Evolutionary conservation across 2,329 filamentous ascomycete species (phyloP).

Genomic region (Erysiphe pulchra): DNA sequence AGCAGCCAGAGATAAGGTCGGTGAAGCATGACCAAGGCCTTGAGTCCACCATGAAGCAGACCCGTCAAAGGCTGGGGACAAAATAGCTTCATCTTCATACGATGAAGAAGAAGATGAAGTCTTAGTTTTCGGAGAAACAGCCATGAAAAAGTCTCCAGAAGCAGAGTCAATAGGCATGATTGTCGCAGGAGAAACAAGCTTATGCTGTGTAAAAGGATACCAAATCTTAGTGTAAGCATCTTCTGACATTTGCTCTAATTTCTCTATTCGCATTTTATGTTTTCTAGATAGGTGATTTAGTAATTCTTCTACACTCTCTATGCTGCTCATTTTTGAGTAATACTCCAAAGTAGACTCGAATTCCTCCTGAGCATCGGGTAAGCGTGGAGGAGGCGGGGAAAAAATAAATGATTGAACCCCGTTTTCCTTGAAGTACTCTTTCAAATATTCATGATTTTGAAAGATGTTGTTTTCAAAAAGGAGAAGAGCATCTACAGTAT

Average conservation of each 20-base stretch:
- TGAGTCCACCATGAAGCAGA: conserved; percentile 87
- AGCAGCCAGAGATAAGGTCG: conserved; percentile 43
- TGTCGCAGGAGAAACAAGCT: conserved; percentile 28
- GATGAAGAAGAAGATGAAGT: not conserved
- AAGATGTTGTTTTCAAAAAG: conserved; percentile 42
- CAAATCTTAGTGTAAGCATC: conserved; percentile 43
- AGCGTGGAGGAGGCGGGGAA: conserved; percentile 28
- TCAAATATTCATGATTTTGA: conserved; percentile 41
- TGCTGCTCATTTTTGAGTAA: conserved; percentile 24
- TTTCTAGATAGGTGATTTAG: conserved; percentile 24
- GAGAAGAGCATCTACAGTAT: conserved; percentile 45
- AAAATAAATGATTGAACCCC: conserved; percentile 30
- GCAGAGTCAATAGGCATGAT: conserved; percentile 63
- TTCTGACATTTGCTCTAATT: conserved; percentile 32
- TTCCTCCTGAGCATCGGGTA: conserved; percentile 19
- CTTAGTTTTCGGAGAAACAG: conserved; percentile 8
- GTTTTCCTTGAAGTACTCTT: conserved; percentile 36
- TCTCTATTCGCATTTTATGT: conserved; percentile 28
- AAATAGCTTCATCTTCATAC: conserved; percentile 12
- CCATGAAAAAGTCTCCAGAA: conserved; percentile 54
- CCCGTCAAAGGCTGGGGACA: conserved; percentile 50
- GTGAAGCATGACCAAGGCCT: conserved; percentile 57
- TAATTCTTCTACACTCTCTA: conserved; percentile 18
- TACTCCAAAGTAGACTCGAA: conserved; percentile 32
- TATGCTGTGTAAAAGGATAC: conserved; percentile 75